These are phyloP conservation scores for Cercospora sp. DNA, from an alignment of 2,329 filamentous ascomycete genomes.

Conservation along the genomic window DNA sequence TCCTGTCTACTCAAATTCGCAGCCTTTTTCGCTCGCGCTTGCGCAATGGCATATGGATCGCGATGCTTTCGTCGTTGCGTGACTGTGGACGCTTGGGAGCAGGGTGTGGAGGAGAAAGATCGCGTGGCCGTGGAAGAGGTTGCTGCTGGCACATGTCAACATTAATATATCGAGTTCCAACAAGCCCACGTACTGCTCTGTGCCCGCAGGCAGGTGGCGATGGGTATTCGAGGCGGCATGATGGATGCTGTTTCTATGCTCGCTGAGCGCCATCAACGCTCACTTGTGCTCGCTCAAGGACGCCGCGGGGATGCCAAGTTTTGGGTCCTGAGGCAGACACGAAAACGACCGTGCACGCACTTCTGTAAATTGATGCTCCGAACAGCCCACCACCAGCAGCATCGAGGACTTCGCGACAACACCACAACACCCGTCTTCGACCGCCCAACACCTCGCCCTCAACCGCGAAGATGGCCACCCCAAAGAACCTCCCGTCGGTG, in stretches of 20 bases:
- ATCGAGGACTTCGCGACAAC: constrained; percentile 13
- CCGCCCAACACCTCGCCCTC: constrained; percentile 18
- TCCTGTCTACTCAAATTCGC: constrained; percentile 76
- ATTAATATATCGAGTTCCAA: neutral
- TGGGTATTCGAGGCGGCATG: constrained; percentile 53
- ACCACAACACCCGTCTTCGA: constrained; percentile 23
- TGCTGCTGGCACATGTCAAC: constrained; percentile 20
- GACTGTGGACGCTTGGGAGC: constrained; percentile 56
- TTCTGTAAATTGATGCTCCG: constrained; percentile 16
- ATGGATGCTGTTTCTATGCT: neutral
- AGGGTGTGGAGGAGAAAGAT: constrained; percentile 63
- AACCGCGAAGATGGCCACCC: constrained; percentile 79
- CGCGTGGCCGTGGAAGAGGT: constrained; percentile 27
- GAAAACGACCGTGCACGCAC: constrained; percentile 12
- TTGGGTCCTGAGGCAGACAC: neutral
- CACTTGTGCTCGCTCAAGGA: neutral
- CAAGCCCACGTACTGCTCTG: constrained; percentile 36
- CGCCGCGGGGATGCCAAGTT: neutral
- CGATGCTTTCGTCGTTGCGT: constrained; percentile 66
- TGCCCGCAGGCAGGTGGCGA: constrained; percentile 46
- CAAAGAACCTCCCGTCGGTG: constrained; percentile 81
- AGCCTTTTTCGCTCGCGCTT: constrained; percentile 78
- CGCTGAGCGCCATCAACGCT: neutral
- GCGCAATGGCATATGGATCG: constrained; percentile 80
- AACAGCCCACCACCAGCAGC: constrained; percentile 6